Evolutionary conservation across 257 asterid species (phyloP).

Genomic region (Prunella vulgaris): DNA sequence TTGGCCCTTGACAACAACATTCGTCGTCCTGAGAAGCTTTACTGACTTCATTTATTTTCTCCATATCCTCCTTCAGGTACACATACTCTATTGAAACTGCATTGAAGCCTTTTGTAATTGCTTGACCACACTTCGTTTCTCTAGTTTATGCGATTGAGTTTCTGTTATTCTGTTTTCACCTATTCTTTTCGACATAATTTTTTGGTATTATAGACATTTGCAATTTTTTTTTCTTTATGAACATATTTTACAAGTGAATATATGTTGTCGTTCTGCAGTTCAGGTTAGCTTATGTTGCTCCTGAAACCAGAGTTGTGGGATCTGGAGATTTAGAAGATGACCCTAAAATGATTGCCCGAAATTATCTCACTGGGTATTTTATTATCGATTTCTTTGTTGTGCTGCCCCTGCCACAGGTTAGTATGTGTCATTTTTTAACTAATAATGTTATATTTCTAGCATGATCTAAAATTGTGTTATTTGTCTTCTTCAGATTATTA

Average conservation of each 20-base stretch:
- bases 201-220: not conserved
- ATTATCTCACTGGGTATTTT: conserved; percentile 61
- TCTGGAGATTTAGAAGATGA: conserved; percentile 78
- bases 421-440: not conserved
- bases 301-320: conserved; percentile 81
- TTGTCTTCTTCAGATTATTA: conserved; percentile 49
- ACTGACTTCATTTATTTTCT: conserved; percentile 68
- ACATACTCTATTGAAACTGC: not conserved
- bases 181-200: not conserved
- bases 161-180: not conserved
- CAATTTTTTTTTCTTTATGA: not conserved
- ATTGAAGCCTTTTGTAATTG: not conserved
- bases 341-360: conserved; percentile 64
- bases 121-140: not conserved
- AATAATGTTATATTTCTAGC: not conserved
- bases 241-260: conserved; percentile 13
- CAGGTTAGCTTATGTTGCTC: conserved; percentile 80
- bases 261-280: conserved; percentile 53
- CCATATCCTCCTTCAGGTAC: conserved; percentile 89
- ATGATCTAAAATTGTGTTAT: conserved; percentile 11
- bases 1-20: conserved; percentile 52
- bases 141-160: not conserved
- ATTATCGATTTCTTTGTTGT: conserved; percentile 54
- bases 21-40: conserved; percentile 62
- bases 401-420: conserved; percentile 86